Conservation (phyloP, 75 land plant species). For the Picea glauca region DNA sequence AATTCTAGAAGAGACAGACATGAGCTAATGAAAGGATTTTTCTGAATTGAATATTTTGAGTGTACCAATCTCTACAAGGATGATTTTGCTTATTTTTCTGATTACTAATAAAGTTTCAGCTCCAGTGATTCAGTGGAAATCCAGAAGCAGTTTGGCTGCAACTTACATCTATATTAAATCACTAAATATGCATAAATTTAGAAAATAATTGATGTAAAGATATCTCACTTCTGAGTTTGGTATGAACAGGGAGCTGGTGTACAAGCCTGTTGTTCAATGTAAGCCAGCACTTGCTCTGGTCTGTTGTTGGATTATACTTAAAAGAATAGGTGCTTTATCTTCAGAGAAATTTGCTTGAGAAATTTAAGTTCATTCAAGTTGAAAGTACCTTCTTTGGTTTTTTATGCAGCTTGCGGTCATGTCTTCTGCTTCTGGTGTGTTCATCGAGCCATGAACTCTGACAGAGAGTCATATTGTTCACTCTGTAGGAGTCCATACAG, state of each 20-base stretch:
- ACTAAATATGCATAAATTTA: too few relatives aligned
- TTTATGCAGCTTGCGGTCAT: slow-evolving; percentile 69
- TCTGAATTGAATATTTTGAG: too few relatives aligned
- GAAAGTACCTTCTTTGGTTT: slow-evolving; percentile 5
- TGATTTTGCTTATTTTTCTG: too few relatives aligned
- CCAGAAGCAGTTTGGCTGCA: too few relatives aligned
- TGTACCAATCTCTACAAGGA: too few relatives aligned
- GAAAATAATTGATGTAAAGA: too few relatives aligned
- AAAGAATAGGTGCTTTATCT: slow-evolving; percentile 7
- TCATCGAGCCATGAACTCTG: slow-evolving; percentile 48
- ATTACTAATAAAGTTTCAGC: too few relatives aligned
- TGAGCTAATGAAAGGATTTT: too few relatives aligned
- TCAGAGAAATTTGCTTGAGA: not conserved
- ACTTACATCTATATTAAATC: too few relatives aligned
- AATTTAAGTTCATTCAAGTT: not conserved
- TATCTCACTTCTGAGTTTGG: too few relatives aligned
- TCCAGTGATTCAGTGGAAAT: too few relatives aligned
- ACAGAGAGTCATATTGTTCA: slow-evolving; percentile 56
- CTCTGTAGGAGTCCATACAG: slow-evolving; percentile 59
- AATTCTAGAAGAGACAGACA: too few relatives aligned
- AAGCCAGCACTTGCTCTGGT: slow-evolving; percentile 5
- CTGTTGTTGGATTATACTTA: not conserved
- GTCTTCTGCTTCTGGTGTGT: slow-evolving; percentile 92
- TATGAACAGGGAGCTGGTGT: slow-evolving; percentile 53
- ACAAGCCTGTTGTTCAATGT: slow-evolving; percentile 76